These are phyloP conservation scores for Pistacia integerrima DNA, from an alignment of 345 rosid genomes.

Conservation along the genomic window DNA sequence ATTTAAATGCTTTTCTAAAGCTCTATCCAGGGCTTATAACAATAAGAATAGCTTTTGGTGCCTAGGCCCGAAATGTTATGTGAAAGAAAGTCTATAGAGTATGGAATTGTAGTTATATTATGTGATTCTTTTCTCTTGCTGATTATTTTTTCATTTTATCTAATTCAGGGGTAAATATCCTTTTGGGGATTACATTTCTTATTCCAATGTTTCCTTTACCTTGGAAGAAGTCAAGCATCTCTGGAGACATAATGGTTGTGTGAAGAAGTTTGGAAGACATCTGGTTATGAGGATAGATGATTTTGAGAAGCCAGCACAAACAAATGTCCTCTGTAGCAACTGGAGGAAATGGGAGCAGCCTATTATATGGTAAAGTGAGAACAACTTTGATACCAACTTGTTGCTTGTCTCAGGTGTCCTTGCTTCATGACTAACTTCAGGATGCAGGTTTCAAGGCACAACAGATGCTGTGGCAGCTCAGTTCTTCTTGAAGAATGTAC, in stretches of 20 bases:
- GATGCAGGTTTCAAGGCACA: slow-evolving; percentile 86
- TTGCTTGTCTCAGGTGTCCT: slow-evolving; percentile 5
- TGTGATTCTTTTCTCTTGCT: slow-evolving; percentile 21
- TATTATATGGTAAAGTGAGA: slow-evolving; percentile 72
- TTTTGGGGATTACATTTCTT: slow-evolving; percentile 85
- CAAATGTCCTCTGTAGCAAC: slow-evolving; percentile 81
- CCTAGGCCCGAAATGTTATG: not conserved
- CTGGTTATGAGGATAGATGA: slow-evolving; percentile 88
- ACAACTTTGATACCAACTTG: not conserved
- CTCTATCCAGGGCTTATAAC: not conserved
- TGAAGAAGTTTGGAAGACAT: slow-evolving; percentile 60
- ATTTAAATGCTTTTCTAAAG: not conserved
- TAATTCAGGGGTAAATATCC: slow-evolving; percentile 83
- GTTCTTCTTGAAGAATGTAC: slow-evolving; percentile 86
- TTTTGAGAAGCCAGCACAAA: slow-evolving; percentile 81
- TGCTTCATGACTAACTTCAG: slow-evolving; percentile 13
- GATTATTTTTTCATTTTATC: slow-evolving; percentile 19
- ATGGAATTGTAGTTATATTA: not conserved
- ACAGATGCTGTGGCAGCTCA: slow-evolving; percentile 96
- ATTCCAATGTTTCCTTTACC: slow-evolving; percentile 73
- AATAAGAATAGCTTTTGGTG: not conserved
- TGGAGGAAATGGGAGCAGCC: slow-evolving; percentile 91
- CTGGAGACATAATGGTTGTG: slow-evolving; percentile 79
- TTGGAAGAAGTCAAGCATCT: slow-evolving; percentile 85
- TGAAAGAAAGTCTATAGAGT: not conserved